Evolutionary conservation across 352 stramenopile genomes (phyloP), one percentile per base, ranked within the genome.

Genomic region (Pythium coloratum): DNA sequence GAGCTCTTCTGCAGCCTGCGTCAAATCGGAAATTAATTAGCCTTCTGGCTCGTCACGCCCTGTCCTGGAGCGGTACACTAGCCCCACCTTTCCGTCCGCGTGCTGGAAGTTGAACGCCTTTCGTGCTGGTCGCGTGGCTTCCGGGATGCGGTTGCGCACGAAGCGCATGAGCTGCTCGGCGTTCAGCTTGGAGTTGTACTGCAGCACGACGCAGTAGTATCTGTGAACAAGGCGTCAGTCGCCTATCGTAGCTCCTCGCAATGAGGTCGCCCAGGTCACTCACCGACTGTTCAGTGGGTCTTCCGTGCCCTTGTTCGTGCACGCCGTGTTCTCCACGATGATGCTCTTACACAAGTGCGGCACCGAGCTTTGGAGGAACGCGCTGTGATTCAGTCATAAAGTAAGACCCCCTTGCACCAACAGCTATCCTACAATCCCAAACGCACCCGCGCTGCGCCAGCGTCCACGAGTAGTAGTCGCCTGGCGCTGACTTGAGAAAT

Each of bases 81-180:
- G 36, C 20, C 62, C 40, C 44, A 90, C 84, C 64, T 88, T 70
- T 65, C 72, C 78, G 13, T 83, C 70, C 6, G 89, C 89, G 64
- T 95, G 87, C 67, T 95, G 89, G 64, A 96, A 96, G 71, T 95
- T 95, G 59, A 95, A 94, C 53, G 85, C 78, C 68, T 95, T 96
- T 57, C 86, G 84, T 7, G 78, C 73, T 18, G 84, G 81, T 44
- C 85, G 81, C 7, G 80, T 67, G 18, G 49, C 58, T 51, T 90
- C 80, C 0, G 79, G 77, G 57, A 92, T 85, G 33, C 72, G 73
- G 30, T 75, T 76, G 57, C 87, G 84, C 59, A 95, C 84, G 53
- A 94, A 94, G 49, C 87, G 85, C 62, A 88, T 82, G 58, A 95
- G 83, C 72, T 92, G 85, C 70, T 95, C 87, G 0, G 79, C 69